phyloP scores from a whole-genome alignment of 192 early-diverging fungal genomes.

The Coemansia interrupta region DNA sequence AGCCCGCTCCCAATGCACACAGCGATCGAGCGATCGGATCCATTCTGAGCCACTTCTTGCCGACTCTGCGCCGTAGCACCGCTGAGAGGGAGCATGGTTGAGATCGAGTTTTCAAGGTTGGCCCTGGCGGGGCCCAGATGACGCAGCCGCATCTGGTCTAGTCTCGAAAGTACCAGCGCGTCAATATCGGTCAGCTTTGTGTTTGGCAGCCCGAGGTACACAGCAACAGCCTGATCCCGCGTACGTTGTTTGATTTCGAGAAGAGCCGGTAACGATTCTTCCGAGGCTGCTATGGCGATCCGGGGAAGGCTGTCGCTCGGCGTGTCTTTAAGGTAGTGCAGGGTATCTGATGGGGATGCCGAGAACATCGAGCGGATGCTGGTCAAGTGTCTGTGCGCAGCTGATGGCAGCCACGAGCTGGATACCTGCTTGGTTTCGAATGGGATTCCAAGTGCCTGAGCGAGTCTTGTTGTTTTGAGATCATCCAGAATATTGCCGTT shows the following conservation, averaged over 20 bases:
- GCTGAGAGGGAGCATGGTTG: conserved; percentile 40
- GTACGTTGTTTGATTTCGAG: conserved; percentile 27
- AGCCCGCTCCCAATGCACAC: conserved; percentile 44
- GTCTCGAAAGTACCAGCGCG: conserved; percentile 30
- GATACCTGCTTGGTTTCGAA: conserved; percentile 15
- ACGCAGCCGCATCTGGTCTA: conserved; percentile 45
- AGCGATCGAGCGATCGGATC: conserved; percentile 11
- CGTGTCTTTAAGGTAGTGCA: conserved; percentile 12
- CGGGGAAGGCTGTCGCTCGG: conserved; percentile 18
- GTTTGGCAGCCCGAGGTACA: conserved; percentile 33
- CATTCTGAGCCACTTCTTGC: neutral
- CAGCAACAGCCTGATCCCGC: conserved; percentile 11
- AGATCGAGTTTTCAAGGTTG: conserved; percentile 37
- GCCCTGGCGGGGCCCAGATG: conserved; percentile 38
- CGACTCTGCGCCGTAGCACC: conserved; percentile 6
- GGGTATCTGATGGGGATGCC: neutral
- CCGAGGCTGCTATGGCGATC: conserved; percentile 33
- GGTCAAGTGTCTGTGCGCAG: conserved; percentile 6
- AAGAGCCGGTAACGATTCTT: conserved; percentile 23
- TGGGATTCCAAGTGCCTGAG: conserved; percentile 21
- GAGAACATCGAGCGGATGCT: conserved; percentile 10
- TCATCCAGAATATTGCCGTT: conserved; percentile 14
- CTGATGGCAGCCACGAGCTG: conserved; percentile 1
- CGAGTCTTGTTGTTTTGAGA: conserved; percentile 17
- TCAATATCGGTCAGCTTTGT: conserved; percentile 31